These are phyloP conservation scores for Cutaneotrichosporon curvatum DNA, from an alignment of 1,284 basidiomycete genomes.

Conservation along the genomic window DNA sequence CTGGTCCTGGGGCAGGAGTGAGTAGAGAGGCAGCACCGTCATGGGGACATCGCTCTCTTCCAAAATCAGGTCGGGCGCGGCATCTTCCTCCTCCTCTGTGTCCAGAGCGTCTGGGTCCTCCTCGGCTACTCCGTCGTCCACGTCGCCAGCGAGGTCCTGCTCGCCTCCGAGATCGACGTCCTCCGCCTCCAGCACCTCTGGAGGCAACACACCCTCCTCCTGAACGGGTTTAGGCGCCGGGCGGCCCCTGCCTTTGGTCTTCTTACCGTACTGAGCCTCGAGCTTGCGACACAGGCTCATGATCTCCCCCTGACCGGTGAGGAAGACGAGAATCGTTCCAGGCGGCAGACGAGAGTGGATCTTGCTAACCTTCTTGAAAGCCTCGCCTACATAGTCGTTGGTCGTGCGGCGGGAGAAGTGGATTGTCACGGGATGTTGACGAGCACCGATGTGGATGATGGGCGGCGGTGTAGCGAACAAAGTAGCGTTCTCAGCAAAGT, in stretches of 20 bases:
- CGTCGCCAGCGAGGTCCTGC: slow-evolving; percentile 48
- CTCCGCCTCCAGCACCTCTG: slow-evolving; percentile 45
- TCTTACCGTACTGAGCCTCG: slow-evolving; percentile 65
- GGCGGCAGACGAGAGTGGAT: slow-evolving; percentile 65
- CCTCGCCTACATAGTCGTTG: slow-evolving; percentile 83
- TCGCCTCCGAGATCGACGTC: slow-evolving; percentile 45
- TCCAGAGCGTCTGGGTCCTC: slow-evolving; percentile 46
- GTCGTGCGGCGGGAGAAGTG: slow-evolving; percentile 86
- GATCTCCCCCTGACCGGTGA: slow-evolving; percentile 74
- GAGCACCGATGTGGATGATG: slow-evolving; percentile 77
- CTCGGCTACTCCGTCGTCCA: slow-evolving; percentile 46
- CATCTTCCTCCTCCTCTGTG: slow-evolving; percentile 47
- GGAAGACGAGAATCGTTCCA: slow-evolving; percentile 65
- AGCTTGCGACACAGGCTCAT: slow-evolving; percentile 60
- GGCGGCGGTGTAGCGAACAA: slow-evolving; percentile 82
- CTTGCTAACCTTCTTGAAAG: slow-evolving; percentile 79
- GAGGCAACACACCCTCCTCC: slow-evolving; percentile 14
- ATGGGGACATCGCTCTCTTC: slow-evolving; percentile 53
- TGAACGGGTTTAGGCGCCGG: neutral
- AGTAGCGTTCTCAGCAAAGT: slow-evolving; percentile 80
- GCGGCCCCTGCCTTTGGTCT: slow-evolving; percentile 43
- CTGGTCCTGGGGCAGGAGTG: slow-evolving; percentile 62
- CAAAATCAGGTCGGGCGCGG: slow-evolving; percentile 40
- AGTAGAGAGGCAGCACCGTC: slow-evolving; percentile 68
- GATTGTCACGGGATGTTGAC: slow-evolving; percentile 90